phyloP scores from a whole-genome alignment of 2,329 filamentous ascomycete species.

The Fusarium subglutinans region DNA sequence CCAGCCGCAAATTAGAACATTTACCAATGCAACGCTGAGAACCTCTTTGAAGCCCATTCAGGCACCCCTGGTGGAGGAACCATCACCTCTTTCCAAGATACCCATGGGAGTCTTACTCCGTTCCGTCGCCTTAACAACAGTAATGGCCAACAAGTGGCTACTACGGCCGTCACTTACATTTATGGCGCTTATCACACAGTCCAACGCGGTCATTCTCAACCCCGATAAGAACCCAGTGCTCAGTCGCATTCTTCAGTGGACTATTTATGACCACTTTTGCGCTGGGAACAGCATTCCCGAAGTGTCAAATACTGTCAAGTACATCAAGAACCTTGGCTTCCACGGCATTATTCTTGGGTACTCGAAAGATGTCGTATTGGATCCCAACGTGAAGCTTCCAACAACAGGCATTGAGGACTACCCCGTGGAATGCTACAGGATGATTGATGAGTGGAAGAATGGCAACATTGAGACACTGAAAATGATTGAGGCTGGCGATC shows the following conservation, averaged over 20 bases:
- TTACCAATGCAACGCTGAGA: conserved; percentile 9
- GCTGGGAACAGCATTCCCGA: conserved; percentile 60
- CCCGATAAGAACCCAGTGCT: conserved; percentile 52
- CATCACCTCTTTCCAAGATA: conserved; percentile 32
- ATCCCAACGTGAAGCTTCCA: conserved; percentile 36
- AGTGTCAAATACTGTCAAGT: conserved; percentile 54
- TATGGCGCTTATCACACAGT: conserved; percentile 36
- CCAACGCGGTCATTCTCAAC: conserved; percentile 51
- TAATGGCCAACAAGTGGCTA: conserved; percentile 41
- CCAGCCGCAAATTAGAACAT: background rate
- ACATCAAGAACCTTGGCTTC: conserved; percentile 60
- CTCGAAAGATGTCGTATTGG: conserved; percentile 57
- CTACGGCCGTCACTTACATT: conserved; percentile 39
- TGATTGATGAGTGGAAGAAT: conserved; percentile 58
- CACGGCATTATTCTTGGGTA: conserved; percentile 63
- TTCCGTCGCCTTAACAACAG: conserved; percentile 40
- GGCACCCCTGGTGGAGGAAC: background rate
- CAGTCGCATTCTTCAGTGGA: conserved; percentile 55
- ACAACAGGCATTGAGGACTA: conserved; percentile 11
- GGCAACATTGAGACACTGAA: conserved; percentile 63
- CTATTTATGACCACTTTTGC: conserved; percentile 66
- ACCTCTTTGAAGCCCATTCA: background rate
- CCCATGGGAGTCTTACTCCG: conserved; percentile 37
- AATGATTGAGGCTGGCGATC: conserved; percentile 61
- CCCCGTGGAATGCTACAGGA: conserved; percentile 14